These are phyloP conservation scores for Alternaria sp. DNA, from an alignment of 2,329 filamentous ascomycete species.

Conservation along the genomic window DNA sequence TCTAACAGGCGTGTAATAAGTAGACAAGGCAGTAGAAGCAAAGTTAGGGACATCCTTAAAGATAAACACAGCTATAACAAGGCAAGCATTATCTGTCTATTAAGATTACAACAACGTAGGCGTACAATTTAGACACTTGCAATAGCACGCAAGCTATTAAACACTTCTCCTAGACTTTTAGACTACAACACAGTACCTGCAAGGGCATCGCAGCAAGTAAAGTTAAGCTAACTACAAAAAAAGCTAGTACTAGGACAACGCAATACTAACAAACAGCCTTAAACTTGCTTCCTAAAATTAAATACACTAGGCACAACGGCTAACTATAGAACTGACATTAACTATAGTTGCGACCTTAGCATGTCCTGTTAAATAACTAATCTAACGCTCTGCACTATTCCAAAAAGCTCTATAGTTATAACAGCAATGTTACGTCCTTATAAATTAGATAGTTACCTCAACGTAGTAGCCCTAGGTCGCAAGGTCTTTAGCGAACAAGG, in stretches of 20 bases:
- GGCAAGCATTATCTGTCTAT: slow-evolving; percentile 1
- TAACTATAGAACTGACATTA: background rate
- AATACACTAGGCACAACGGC: slow-evolving; percentile 1
- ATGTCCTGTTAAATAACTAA: slow-evolving; percentile 11
- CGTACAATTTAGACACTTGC: background rate
- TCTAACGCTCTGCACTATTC: slow-evolving; percentile 10
- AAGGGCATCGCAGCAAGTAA: slow-evolving; percentile 8
- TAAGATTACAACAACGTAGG: slow-evolving; percentile 1
- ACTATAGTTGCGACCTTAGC: background rate
- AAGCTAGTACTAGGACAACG: background rate
- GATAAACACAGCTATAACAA: slow-evolving; percentile 7
- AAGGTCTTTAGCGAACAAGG: slow-evolving; percentile 9
- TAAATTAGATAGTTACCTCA: background rate
- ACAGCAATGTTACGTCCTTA: background rate
- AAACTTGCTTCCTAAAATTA: background rate
- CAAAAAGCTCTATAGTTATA: slow-evolving; percentile 4
- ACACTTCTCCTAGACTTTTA: slow-evolving; percentile 13
- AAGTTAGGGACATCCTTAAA: slow-evolving; percentile 6
- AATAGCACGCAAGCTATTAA: slow-evolving; percentile 6
- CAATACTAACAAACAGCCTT: background rate
- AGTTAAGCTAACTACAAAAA: slow-evolving; percentile 3
- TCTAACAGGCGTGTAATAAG: background rate
- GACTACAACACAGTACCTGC: slow-evolving; percentile 11
- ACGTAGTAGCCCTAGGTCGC: slow-evolving; percentile 1
- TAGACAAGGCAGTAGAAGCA: slow-evolving; percentile 7